Conservation (phyloP, 2,329 filamentous ascomycete genomes). For the Blastomyces emzantsi region DNA sequence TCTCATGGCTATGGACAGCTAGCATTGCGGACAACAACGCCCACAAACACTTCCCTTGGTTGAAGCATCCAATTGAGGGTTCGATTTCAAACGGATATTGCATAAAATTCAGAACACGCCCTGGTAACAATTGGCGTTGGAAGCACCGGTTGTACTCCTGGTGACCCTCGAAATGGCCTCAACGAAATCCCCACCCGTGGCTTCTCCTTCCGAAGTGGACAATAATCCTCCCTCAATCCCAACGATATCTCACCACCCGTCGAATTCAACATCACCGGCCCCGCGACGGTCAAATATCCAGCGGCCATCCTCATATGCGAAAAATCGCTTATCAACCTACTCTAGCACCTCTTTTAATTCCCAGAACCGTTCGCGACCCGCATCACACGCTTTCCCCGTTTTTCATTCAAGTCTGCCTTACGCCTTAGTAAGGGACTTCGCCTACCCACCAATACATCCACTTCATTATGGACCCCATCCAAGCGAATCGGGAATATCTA, state of each 20-base stretch:
- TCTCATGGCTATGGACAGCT: conserved; percentile 5
- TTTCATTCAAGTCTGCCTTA: conserved; percentile 82
- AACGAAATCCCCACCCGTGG: conserved; percentile 31
- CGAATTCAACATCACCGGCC: conserved; percentile 43
- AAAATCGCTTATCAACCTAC: conserved; percentile 75
- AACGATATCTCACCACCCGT: conserved; percentile 30
- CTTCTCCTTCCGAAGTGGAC: conserved; percentile 24
- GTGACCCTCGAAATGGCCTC: conserved; percentile 21
- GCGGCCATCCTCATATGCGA: conserved; percentile 67
- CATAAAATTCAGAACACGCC: neutral
- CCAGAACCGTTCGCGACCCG: conserved; percentile 60
- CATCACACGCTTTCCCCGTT: conserved; percentile 70
- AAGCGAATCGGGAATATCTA: conserved; percentile 70
- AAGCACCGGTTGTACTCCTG: neutral
- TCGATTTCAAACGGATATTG: neutral
- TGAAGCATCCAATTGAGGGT: conserved; percentile 1
- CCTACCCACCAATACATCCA: conserved; percentile 72
- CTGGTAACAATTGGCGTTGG: neutral
- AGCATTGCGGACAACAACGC: neutral
- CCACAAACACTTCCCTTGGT: neutral
- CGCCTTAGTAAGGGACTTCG: conserved; percentile 90
- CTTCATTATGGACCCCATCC: conserved; percentile 91
- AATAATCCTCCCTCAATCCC: conserved; percentile 22
- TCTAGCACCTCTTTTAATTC: conserved; percentile 56
- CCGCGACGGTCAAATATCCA: conserved; percentile 52